Evolutionary conservation across 257 asterid genomes (phyloP).

Genomic region (Rauvolfia tetraphylla): DNA sequence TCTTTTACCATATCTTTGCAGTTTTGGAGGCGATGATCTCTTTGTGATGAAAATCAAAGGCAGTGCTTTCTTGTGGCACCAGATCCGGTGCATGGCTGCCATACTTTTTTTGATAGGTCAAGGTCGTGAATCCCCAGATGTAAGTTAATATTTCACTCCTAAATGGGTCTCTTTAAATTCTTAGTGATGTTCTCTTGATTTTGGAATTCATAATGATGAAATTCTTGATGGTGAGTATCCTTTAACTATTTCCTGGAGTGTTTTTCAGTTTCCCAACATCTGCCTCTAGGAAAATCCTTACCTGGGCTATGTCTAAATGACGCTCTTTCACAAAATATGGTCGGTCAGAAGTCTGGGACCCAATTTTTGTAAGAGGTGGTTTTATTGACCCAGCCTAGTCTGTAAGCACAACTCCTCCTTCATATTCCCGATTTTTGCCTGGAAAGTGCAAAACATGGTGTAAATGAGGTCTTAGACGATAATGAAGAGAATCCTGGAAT

Average conservation of each 20-base stretch:
- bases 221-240: not conserved
- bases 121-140: constrained; percentile 86
- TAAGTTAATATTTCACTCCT: constrained; percentile 31
- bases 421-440: not conserved
- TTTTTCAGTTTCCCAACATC: not conserved
- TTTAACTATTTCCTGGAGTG: too few species aligned
- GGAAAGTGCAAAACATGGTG: not conserved
- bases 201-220: not conserved
- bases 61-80: constrained; percentile 99
- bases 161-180: not conserved
- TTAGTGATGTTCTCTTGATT: not conserved
- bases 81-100: constrained; percentile 95
- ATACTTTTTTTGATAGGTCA: constrained; percentile 89
- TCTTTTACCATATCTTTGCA: constrained; percentile 25
- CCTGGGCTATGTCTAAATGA: not conserved
- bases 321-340: not conserved
- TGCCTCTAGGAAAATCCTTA: not conserved
- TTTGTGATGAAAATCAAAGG: constrained; percentile 80
- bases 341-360: not conserved
- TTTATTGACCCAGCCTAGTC: not conserved
- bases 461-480: not conserved
- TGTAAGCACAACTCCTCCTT: not conserved
- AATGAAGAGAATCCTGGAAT: not conserved
- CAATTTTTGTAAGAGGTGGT: too few species aligned
- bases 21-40: constrained; percentile 65